phyloP scores from a whole-genome alignment of 108 stramenopile genomes.

The Fragilariopsis cylindrus region DNA sequence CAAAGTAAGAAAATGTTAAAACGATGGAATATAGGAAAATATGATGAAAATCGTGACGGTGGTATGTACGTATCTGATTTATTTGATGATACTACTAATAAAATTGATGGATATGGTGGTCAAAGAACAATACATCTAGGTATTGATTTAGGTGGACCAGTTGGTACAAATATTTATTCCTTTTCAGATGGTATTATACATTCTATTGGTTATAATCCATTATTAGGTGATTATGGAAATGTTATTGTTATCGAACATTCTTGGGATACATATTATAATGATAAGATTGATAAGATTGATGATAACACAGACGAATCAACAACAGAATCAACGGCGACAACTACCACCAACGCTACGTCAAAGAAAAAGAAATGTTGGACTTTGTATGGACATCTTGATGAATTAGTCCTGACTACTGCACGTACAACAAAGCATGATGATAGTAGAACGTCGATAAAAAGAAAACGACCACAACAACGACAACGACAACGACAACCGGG shows the following conservation, averaged over 20 bases:
- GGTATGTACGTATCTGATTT: conserved; percentile 63
- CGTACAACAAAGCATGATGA: neutral
- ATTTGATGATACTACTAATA: conserved; percentile 50
- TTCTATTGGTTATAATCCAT: conserved; percentile 75
- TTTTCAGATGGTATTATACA: conserved; percentile 74
- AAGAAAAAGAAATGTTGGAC: conserved; percentile 48
- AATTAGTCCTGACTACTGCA: conserved; percentile 8
- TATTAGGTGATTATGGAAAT: conserved; percentile 80
- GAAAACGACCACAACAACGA: too few relatives aligned
- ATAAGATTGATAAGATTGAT: neutral
- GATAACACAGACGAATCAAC: neutral
- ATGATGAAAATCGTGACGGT: conserved; percentile 71
- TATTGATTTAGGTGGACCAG: conserved; percentile 76
- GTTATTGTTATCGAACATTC: conserved; percentile 77
- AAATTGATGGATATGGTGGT: conserved; percentile 49
- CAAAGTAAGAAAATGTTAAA: neutral
- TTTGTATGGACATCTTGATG: conserved; percentile 79
- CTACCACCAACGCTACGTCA: neutral
- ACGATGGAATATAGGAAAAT: conserved; percentile 54
- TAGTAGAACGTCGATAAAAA: too few relatives aligned
- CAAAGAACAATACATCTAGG: conserved; percentile 76
- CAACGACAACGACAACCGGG: conserved; percentile 4
- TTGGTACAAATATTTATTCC: conserved; percentile 69
- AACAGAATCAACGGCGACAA: conserved; percentile 1
- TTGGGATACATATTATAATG: conserved; percentile 12